phyloP scores from a whole-genome alignment of 768 basidiomycete species.

The Chalciporus pseudorubinellus region DNA sequence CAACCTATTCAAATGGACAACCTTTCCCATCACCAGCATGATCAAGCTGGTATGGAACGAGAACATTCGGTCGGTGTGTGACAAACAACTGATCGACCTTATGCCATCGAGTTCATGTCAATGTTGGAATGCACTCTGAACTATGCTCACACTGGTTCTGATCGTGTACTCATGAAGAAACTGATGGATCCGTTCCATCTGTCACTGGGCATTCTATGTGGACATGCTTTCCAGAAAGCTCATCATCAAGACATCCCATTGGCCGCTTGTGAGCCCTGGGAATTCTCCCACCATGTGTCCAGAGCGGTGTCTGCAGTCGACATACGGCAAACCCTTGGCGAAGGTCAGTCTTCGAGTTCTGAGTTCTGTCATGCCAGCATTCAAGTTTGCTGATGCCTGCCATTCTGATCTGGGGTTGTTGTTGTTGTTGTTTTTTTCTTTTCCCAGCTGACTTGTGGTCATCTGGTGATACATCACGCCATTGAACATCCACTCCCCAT shows the following conservation, averaged over 20 bases:
- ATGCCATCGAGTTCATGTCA: not conserved
- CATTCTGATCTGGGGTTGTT: too few relatives aligned
- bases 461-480: not conserved
- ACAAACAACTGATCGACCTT: not conserved
- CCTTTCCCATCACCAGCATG: not conserved
- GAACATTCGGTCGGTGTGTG: not conserved
- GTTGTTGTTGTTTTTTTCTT: too few relatives aligned
- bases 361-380: too few relatives aligned
- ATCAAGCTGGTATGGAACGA: not conserved
- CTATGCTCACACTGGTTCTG: not conserved
- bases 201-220: not conserved
- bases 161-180: not conserved
- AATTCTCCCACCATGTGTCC: too few relatives aligned
- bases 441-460: not conserved
- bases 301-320: too few relatives aligned
- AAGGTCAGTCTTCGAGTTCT: too few relatives aligned
- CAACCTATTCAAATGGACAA: constrained; percentile 1
- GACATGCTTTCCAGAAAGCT: not conserved
- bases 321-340: too few relatives aligned
- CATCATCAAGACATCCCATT: not conserved
- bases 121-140: not conserved
- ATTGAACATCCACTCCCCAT: not conserved
- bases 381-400: too few relatives aligned
- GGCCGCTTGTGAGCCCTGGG: not conserved
- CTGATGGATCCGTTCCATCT: not conserved